Base-by-base conservation (phyloP, 495 filamentous ascomycete species). In the Antarctomyces pellizariae region DNA sequence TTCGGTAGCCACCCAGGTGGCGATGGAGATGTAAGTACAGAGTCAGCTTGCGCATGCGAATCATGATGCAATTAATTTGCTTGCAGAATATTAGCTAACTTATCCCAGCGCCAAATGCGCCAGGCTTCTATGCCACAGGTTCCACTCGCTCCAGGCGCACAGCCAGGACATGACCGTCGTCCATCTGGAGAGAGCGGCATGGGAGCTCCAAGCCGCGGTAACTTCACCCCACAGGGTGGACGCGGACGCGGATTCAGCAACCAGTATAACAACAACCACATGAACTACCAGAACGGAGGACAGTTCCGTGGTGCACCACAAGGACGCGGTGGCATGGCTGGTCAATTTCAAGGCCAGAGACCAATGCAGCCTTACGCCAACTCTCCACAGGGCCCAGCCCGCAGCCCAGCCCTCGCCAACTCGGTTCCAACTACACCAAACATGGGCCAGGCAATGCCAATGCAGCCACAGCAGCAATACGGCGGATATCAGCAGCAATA, bases 1-100 rank as follows among this genome's bases (percentile, higher is more conserved):
- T 92, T 92, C 54, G 82, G 82, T 32, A 82, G 74, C 47, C n/a
- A n/a, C n/a, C 67, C 83, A 33, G 67, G 67, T 34, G 72, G 67
- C 36, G 71, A 80, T 32, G 58, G 54, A 34, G 63, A 75, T 50
- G 72, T 82, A 62, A 65, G 73, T 65, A 19, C 18, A 7, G 14
- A 20, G 18, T 16, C n/a, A 23, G 2, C n/a, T 16, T 6, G 11
- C n/a, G 13, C 3, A 4, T 23, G 24, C 26, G 31, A 38, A 48
- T 36, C 18, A 17, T 15, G 22, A 9, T 30, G 20, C 10, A 7
- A 18, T 22, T 3, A n/a, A 12, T 18, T 22, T 28, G 13, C 7
- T 7, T 7, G 19, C 19, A 7, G 24, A 7, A 9, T 9, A 25
- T 13, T 19, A 42, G 29, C 52, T 53, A 31, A 56, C 28, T 37